Conservation (phyloP, 2,329 filamentous ascomycete genomes). For the Microsporum canis region DNA sequence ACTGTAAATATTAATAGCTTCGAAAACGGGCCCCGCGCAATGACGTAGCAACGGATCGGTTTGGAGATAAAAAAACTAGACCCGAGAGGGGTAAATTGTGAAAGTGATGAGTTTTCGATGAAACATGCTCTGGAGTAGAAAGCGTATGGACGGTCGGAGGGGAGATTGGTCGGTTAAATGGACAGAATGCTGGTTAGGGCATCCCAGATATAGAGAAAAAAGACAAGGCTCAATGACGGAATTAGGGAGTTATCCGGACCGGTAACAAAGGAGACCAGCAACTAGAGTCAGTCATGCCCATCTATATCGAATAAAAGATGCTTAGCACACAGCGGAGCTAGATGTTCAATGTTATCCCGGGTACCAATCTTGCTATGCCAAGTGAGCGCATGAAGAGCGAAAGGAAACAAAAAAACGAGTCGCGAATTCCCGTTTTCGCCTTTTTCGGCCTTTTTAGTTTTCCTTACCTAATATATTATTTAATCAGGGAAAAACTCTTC, state of each 20-base stretch:
- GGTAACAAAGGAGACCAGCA: background rate
- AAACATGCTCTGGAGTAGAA: slow-evolving; percentile 7
- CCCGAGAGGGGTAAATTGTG: background rate
- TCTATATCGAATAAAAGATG: background rate
- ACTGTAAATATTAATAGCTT: background rate
- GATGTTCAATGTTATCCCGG: no score
- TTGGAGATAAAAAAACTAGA: background rate
- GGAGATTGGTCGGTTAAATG: background rate
- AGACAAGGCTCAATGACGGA: background rate
- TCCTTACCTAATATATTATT: background rate
- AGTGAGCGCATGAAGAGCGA: background rate
- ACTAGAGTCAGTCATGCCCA: background rate
- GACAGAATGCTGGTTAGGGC: background rate
- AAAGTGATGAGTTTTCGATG: background rate
- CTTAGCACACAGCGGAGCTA: no score
- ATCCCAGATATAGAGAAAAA: background rate
- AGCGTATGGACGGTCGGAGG: background rate
- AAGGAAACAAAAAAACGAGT: background rate
- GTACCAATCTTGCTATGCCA: background rate
- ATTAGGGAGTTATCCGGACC: background rate
- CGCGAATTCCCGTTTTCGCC: background rate
- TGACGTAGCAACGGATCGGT: background rate
- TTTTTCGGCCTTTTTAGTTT: background rate
- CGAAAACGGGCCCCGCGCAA: background rate
- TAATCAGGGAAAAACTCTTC: background rate